Base-by-base conservation (phyloP, 495 filamentous ascomycete genomes). In the Hypoxylon crocopeplum region DNA sequence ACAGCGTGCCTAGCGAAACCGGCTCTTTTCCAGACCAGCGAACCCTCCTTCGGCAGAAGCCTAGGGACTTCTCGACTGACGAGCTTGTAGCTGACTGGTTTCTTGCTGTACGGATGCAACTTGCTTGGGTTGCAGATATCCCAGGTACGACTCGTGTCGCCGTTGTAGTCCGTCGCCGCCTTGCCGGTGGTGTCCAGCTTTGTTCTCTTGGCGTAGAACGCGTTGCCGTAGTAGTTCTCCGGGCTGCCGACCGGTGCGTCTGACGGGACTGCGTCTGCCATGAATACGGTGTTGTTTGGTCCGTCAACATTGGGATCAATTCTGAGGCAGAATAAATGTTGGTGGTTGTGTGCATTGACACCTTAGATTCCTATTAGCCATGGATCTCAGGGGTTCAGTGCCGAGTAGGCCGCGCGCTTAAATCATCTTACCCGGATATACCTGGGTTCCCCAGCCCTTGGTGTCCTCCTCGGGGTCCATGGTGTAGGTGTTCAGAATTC, bases 241-340 rank as follows among this genome's bases (percentile, higher is more conserved):
- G 80, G 75, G 56, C 85, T 88, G 21, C 91, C 92, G 5, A 92
- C 86, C 27, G 88, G 85, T 0, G 84, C 91, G 0, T 84, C 74
- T 0, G 84, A 84, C 1, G 79, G 75, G 4, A 79, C 77, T 2
- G 89, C 86, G 68, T 97, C 92, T 17, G 88, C 85, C 73, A 93
- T 84, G 78, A 91, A 92, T 46, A 96, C 81, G 2, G 92, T 94
- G 72, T 96, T 98, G 54, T 85, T 78, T 1, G 86, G 85, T 0
- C 93, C 93, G 68, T 97, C 93, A 61, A 98, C 85, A 58, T 93
- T 92, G 16, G 93, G 86, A 67, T 98, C 91, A 19, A 97, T 73
- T 10, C 93, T 90, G 17, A 98, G 79, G 69, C 92, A 96, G 82
- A 98, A 98, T 22, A 98, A 79, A 71, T 98, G 93, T 74, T 98